phyloP scores from a whole-genome alignment of 225 moss, liverwort and hornwort species.

The Pseudoscleropodium purum region DNA sequence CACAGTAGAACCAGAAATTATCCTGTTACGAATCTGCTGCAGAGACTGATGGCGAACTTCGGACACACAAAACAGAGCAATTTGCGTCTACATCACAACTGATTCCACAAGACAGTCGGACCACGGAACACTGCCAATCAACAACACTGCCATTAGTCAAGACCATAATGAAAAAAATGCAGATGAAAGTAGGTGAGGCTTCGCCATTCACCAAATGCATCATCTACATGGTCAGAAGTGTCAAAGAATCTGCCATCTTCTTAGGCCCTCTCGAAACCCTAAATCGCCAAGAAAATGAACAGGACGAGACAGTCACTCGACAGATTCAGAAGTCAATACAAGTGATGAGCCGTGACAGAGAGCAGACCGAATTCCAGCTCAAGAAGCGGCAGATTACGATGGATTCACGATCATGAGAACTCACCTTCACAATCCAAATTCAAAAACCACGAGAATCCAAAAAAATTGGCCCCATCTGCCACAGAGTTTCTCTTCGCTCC shows the following conservation, averaged over 20 bases:
- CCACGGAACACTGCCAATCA: too few relatives aligned
- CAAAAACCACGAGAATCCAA: not conserved
- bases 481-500: too few relatives aligned
- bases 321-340: too few relatives aligned
- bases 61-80: not conserved
- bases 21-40: not conserved
- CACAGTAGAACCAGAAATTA: too few relatives aligned
- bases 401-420: not conserved
- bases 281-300: not conserved
- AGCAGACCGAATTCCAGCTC: not conserved
- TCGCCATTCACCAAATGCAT: too few relatives aligned
- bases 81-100: not conserved
- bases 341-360: too few relatives aligned
- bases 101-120: not conserved
- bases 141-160: not conserved
- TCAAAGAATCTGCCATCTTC: too few relatives aligned
- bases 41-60: not conserved
- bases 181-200: not conserved
- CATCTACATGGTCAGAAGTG: too few relatives aligned
- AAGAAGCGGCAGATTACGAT: not conserved
- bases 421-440: not conserved
- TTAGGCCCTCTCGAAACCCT: not conserved
- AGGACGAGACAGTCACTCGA: too few relatives aligned
- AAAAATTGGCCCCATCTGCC: not conserved
- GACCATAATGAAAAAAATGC: not conserved